phyloP scores from a whole-genome alignment of 257 asterid genomes.

The Cinchona pubescens region DNA sequence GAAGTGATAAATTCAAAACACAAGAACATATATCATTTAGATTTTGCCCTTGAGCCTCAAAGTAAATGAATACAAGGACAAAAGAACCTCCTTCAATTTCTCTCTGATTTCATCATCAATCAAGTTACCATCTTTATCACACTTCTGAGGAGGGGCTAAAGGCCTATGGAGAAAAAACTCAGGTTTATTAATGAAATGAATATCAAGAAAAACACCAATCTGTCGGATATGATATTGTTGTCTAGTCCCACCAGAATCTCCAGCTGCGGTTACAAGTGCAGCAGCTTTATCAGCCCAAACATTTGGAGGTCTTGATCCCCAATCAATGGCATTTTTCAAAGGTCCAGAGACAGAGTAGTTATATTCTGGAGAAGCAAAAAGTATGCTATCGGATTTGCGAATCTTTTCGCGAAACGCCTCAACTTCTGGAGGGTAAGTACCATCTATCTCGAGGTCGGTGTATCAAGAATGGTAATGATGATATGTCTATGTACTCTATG shows the following conservation, averaged over 20 bases:
- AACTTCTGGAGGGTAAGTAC: constrained; percentile 65
- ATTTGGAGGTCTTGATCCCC: constrained; percentile 80
- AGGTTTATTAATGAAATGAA: constrained; percentile 81
- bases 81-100: constrained; percentile 43
- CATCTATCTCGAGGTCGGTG: constrained; percentile 78
- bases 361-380: constrained; percentile 90
- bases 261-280: constrained; percentile 65
- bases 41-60: constrained; percentile 55
- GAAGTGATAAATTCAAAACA: too few species aligned
- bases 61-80: constrained; percentile 52
- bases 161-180: constrained; percentile 52
- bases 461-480: constrained; percentile 63
- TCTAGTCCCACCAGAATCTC: constrained; percentile 60
- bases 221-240: constrained; percentile 79
- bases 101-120: constrained; percentile 48
- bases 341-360: constrained; percentile 84
- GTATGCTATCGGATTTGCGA: constrained; percentile 60
- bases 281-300: constrained; percentile 70
- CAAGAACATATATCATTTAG: neutral
- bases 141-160: constrained; percentile 58
- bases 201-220: constrained; percentile 62
- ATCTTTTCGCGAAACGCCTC: constrained; percentile 83
- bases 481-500: constrained; percentile 70
- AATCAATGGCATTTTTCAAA: constrained; percentile 69
- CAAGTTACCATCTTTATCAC: constrained; percentile 57